Conservation (phyloP, 768 basidiomycete species). For the Kwoniella botswanensis region DNA sequence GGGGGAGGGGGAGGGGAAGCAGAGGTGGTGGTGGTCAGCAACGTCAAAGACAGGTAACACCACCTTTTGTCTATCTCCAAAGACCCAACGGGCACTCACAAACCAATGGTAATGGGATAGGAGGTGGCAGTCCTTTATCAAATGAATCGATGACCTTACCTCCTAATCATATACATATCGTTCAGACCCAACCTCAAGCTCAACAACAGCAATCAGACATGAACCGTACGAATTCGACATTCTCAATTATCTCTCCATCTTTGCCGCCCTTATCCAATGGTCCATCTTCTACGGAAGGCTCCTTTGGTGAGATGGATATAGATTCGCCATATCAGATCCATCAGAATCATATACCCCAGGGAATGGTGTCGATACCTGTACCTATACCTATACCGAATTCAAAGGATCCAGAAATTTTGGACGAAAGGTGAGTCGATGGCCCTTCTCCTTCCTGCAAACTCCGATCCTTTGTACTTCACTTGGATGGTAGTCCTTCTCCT, state of each 20-base stretch:
- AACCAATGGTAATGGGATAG: background rate
- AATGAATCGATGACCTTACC: conserved; percentile 3
- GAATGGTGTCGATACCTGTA: background rate
- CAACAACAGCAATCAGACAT: background rate
- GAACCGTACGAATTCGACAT: conserved; percentile 16
- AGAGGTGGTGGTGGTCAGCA: conserved; percentile 1
- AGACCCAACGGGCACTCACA: background rate
- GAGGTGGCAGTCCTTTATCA: conserved; percentile 9
- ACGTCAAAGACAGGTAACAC: conserved; percentile 9
- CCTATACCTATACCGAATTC: background rate
- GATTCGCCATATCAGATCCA: conserved; percentile 4
- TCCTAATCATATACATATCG: conserved; percentile 11
- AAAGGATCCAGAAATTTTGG: background rate
- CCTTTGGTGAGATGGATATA: background rate
- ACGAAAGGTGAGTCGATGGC: background rate
- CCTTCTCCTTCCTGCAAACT: background rate
- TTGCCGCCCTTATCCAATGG: conserved; percentile 20
- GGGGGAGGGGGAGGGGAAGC: conserved; percentile 10
- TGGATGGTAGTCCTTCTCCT: background rate
- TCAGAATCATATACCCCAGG: background rate
- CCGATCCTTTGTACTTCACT: background rate
- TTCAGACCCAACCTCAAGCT: conserved; percentile 1
- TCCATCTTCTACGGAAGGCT: conserved; percentile 11
- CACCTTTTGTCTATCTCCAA: conserved; percentile 17
- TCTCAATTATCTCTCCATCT: conserved; percentile 13